Evolutionary conservation across 352 stramenopile species (phyloP).

Genomic region (Aphanomyces stellatus): DNA sequence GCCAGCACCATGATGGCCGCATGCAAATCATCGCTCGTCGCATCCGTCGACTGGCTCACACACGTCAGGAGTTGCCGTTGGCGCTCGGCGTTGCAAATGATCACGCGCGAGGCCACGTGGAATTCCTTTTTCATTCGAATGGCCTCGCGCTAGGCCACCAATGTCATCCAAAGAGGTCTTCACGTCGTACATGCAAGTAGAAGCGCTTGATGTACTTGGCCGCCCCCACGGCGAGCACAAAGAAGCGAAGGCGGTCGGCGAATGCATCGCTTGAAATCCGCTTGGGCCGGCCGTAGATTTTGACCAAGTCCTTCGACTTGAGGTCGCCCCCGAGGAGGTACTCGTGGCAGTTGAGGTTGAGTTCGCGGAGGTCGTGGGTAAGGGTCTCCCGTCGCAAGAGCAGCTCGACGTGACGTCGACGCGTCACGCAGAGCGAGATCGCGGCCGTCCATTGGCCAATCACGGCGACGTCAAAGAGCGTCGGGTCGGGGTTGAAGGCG

Average conservation of each 20-base stretch:
- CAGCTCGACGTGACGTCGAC: background rate
- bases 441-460: background rate
- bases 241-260: background rate
- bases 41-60: too few species aligned
- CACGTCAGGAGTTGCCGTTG: too few species aligned
- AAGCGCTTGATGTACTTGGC: background rate
- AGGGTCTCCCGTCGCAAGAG: background rate
- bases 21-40: too few species aligned
- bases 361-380: background rate
- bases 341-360: constrained; percentile 7
- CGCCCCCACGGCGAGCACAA: background rate
- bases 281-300: background rate
- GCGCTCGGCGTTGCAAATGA: background rate
- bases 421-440: background rate
- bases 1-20: too few species aligned
- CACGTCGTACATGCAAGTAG: background rate
- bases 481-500: constrained; percentile 4
- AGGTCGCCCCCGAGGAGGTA: constrained; percentile 10
- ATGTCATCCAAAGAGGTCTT: background rate
- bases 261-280: background rate
- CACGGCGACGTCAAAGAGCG: background rate
- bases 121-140: background rate
- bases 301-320: background rate
- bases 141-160: background rate
- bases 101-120: background rate